Evolutionary conservation across 805 yeast species (phyloP).

Genomic region (Isabelozyma pseudorhagii): DNA sequence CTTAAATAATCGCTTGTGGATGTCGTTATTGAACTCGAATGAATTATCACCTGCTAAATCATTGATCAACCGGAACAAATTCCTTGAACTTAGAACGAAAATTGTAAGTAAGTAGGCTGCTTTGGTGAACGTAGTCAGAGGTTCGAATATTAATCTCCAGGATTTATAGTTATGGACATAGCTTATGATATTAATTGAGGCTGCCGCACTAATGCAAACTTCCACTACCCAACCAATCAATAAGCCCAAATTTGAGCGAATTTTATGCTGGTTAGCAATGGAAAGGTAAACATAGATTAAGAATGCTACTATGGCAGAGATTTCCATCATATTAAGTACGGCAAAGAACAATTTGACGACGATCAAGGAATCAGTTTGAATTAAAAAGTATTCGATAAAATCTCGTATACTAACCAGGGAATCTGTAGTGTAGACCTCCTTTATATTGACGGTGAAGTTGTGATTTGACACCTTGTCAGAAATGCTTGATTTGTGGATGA

Average conservation of each 20-base stretch:
- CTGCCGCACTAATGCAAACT: conserved; percentile 20
- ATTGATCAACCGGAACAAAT: conserved; percentile 23
- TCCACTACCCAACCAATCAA: conserved; percentile 34
- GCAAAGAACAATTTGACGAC: conserved; percentile 3
- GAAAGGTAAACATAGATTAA: conserved; percentile 22
- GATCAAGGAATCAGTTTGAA: not conserved
- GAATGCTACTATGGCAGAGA: conserved; percentile 8
- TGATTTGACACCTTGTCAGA: not conserved
- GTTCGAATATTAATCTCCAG: conserved; percentile 27
- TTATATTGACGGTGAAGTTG: not conserved
- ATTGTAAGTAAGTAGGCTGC: conserved; percentile 19
- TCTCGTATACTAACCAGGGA: not conserved
- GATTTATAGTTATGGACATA: conserved; percentile 10
- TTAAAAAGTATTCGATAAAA: not conserved
- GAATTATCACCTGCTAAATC: conserved; percentile 23
- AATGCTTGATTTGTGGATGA: conserved; percentile 12
- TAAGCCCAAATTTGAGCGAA: conserved; percentile 33
- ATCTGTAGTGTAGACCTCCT: not conserved
- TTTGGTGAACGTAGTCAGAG: conserved; percentile 20
- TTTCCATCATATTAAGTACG: conserved; percentile 1
- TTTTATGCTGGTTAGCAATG: conserved; percentile 30
- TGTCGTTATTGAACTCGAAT: conserved; percentile 11
- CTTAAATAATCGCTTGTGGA: conserved; percentile 24
- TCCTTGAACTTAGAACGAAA: conserved; percentile 27
- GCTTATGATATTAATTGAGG: conserved; percentile 23